Evolutionary conservation across 345 rosid species (phyloP).

Genomic region (Corymbia maculata): DNA sequence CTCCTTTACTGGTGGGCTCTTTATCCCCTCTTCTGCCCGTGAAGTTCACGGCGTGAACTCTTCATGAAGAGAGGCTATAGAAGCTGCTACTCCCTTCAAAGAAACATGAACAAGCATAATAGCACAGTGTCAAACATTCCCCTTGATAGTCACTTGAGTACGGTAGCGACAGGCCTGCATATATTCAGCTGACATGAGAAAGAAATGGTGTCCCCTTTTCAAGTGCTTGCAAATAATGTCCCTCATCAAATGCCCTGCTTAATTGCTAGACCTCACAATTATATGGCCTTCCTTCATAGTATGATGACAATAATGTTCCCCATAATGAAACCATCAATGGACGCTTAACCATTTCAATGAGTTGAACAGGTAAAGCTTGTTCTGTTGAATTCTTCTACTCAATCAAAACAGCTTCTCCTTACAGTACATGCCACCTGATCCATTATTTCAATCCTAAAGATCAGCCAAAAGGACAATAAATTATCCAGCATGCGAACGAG

Average conservation of each 20-base stretch:
- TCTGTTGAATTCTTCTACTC: neutral
- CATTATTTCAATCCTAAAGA: neutral
- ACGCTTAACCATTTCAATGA: neutral
- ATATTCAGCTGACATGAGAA: neutral
- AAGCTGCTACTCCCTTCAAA: neutral
- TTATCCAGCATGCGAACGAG: neutral
- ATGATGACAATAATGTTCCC: neutral
- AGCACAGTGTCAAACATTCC: neutral
- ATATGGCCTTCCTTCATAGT: neutral
- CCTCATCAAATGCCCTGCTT: neutral
- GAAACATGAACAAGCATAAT: neutral
- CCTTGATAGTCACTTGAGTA: neutral
- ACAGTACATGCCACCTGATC: neutral
- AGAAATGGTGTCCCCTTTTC: neutral
- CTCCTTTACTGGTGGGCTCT: too few species aligned
- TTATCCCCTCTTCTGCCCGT: neutral
- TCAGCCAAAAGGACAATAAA: neutral
- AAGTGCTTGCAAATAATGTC: neutral
- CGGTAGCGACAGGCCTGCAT: neutral
- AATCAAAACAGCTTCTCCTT: neutral
- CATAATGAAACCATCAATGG: neutral
- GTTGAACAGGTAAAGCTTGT: neutral
- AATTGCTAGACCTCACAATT: neutral
- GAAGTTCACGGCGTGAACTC: too few species aligned
- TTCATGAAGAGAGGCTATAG: neutral